phyloP scores from a whole-genome alignment of 306 rosid genomes.

The Abrus pulchellus region DNA sequence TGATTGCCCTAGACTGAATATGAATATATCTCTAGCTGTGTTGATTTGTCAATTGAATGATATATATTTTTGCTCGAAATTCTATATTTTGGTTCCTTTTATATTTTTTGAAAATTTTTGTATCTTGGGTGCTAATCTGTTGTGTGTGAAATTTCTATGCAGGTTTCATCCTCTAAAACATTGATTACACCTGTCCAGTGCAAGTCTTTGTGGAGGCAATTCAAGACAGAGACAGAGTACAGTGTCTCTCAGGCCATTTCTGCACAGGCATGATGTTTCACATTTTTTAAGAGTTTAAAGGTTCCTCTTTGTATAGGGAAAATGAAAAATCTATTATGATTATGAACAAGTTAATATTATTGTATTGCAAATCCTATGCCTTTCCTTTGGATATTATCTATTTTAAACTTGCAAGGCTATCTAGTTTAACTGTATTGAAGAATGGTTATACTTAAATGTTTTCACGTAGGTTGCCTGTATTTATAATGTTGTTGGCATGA shows the following conservation, averaged over 20 bases:
- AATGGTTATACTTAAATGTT: slow-evolving; percentile 18
- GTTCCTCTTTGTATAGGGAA: background rate
- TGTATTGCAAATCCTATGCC: slow-evolving; percentile 16
- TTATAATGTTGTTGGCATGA: slow-evolving; percentile 26
- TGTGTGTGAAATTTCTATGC: slow-evolving; percentile 41
- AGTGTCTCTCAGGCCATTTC: slow-evolving; percentile 96
- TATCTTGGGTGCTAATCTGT: slow-evolving; percentile 34
- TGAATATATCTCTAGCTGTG: background rate
- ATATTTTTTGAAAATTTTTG: slow-evolving; percentile 38
- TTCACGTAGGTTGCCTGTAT: slow-evolving; percentile 35
- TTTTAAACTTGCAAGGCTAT: slow-evolving; percentile 35
- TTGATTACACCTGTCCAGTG: slow-evolving; percentile 97
- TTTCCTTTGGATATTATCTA: slow-evolving; percentile 9
- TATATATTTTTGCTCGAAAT: slow-evolving; percentile 36
- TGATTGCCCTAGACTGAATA: slow-evolving; percentile 29
- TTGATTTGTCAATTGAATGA: slow-evolving; percentile 19
- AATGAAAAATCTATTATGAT: slow-evolving; percentile 36
- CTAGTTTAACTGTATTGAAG: background rate
- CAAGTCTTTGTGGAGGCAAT: slow-evolving; percentile 97
- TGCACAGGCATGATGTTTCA: slow-evolving; percentile 77
- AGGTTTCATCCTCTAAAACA: slow-evolving; percentile 82
- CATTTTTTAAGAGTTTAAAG: slow-evolving; percentile 8
- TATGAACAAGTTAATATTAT: background rate
- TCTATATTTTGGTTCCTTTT: slow-evolving; percentile 27
- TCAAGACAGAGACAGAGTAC: slow-evolving; percentile 91